These are phyloP conservation scores for Martensiomyces pterosporus DNA, from an alignment of 192 early-diverging fungal species.

Conservation along the genomic window DNA sequence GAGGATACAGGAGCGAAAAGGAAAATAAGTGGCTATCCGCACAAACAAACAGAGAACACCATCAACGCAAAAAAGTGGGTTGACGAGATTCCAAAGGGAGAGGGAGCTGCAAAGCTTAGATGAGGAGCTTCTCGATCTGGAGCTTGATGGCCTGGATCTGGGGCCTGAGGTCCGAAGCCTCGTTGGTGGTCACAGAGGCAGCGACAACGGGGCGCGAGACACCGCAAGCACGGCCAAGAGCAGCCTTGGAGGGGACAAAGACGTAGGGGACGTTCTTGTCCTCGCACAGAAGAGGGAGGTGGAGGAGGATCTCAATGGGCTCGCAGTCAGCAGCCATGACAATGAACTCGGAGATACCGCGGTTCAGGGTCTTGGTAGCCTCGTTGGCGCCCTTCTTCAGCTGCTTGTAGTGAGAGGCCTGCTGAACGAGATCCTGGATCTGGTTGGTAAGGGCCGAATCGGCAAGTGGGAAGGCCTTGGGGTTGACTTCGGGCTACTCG, in stretches of 20 bases:
- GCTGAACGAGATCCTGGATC: slow-evolving; percentile 96
- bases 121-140: slow-evolving; percentile 82
- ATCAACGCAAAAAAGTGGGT: too few species aligned
- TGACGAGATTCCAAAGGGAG: too few species aligned
- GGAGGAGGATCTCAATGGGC: slow-evolving; percentile 96
- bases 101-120: too few species aligned
- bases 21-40: too few species aligned
- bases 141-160: slow-evolving; percentile 88
- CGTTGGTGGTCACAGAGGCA: slow-evolving; percentile 94
- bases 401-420: slow-evolving; percentile 99
- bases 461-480: slow-evolving; percentile 84
- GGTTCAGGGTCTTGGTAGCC: slow-evolving; percentile 98
- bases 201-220: slow-evolving; percentile 93
- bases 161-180: slow-evolving; percentile 89
- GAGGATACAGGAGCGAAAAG: too few species aligned
- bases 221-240: slow-evolving; percentile 96
- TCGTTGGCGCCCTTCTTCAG: slow-evolving; percentile 99
- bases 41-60: too few species aligned
- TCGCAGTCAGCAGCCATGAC: slow-evolving; percentile 98
- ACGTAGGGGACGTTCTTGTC: slow-evolving; percentile 99
- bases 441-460: slow-evolving; percentile 83
- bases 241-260: slow-evolving; percentile 95
- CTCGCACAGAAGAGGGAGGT: slow-evolving; percentile 96
- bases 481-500: slow-evolving; percentile 30
- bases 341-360: slow-evolving; percentile 98